Conservation (phyloP, 352 stramenopile genomes). For the Phytophthora macrochlamydospora region DNA sequence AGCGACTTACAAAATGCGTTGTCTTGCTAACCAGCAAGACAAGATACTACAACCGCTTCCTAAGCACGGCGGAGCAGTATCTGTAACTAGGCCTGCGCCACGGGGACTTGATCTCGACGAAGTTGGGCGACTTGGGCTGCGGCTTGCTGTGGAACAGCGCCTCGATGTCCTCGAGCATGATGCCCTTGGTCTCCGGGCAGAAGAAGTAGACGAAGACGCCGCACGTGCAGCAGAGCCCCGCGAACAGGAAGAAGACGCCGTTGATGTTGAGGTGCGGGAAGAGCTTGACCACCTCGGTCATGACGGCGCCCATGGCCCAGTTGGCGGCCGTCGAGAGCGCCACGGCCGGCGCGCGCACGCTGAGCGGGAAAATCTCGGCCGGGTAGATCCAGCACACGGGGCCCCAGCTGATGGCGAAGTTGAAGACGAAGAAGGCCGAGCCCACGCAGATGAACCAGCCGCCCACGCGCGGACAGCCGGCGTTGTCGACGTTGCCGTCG, state of each 20-base stretch:
- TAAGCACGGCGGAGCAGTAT: not conserved
- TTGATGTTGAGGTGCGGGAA: conserved; percentile 26
- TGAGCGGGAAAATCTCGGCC: conserved; percentile 20
- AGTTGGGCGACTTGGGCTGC: conserved; percentile 14
- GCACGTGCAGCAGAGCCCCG: conserved; percentile 32
- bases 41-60: not conserved
- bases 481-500: conserved; percentile 23
- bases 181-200: conserved; percentile 19
- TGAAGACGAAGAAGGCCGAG: conserved; percentile 21
- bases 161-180: conserved; percentile 24
- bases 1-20: too few relatives aligned
- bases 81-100: not conserved
- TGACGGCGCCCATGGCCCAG: conserved; percentile 35
- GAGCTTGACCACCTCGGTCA: conserved; percentile 22
- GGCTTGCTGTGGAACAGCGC: conserved; percentile 13
- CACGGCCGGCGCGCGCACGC: conserved; percentile 44
- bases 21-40: not conserved
- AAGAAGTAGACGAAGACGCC: conserved; percentile 56
- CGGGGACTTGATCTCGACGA: conserved; percentile 24
- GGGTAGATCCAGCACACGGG: conserved; percentile 25
- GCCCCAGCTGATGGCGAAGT: conserved; percentile 20
- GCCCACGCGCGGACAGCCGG: conserved; percentile 6
- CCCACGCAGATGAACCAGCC: conserved; percentile 19
- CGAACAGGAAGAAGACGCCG: conserved; percentile 27
- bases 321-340: conserved; percentile 48